Base-by-base conservation (phyloP, 2,329 filamentous ascomycete genomes). In the Cordyceps tenuipes region DNA sequence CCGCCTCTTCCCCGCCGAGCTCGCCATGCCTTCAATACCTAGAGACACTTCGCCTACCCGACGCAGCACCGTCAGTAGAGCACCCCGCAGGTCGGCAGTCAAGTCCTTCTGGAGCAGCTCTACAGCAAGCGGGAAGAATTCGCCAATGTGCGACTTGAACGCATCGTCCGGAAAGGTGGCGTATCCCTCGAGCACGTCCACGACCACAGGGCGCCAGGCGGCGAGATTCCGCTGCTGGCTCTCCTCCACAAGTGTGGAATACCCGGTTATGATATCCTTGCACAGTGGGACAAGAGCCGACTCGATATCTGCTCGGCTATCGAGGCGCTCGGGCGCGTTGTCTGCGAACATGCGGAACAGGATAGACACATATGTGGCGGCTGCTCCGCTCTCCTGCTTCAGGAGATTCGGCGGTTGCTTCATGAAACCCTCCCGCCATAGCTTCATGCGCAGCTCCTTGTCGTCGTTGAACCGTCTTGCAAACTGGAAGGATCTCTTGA, bases 381-480 rank as follows among this genome's bases (percentile, higher is more conserved):
- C 94, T 59, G 88, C 90, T 46, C 94, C 93, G 63, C 85, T 90
- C 76, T 99, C 94, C 72, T 99, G 94, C 77, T 99, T 99, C 34
- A 99, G 82, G 13, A 99, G 80, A 68, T 99, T 99, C 3, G 94
- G 94, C 17, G 94, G 93, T 71, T 99, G 94, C 76, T 96, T 96
- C 94, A 99, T 99, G 80, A 99, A 99, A 0, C 95, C 94, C 72
- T 99, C 94, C 55, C 91, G 83, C 91, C 95, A 99, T 19, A 99
- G 80, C 19, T 90, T 85, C 82, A 96, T 96, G 50, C 94, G 86
- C 43, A 99, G 79, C 66, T 97, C 94, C 74, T 96, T 96, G 75
- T 99, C 92, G 64, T 91, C 91, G 73, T 99, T 99, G 80, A 99
- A 99, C 67, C 88, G 89, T 69, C 95, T 92, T 49, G 95, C 94